Evolutionary conservation across 768 basidiomycete genomes (phyloP), one percentile per base, ranked within the genome.

Genomic region (Mycena alexandri): DNA sequence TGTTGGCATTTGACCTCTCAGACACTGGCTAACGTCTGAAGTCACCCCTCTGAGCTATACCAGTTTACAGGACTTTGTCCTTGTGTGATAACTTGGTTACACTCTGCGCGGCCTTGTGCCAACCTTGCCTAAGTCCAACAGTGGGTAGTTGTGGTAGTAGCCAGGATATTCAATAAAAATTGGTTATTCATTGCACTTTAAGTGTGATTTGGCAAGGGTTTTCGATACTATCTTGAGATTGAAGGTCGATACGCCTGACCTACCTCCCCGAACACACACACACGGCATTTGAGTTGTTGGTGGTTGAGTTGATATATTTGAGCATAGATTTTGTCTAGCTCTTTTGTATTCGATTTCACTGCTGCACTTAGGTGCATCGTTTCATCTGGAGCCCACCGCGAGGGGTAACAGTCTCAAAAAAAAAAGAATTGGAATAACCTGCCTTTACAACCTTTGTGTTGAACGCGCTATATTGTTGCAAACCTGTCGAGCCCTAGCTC

Each of bases 291-390:
- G 50, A 51, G 50, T 51, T 29, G 50, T 51, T 25, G 50, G 24
- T 51, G 10, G 50, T 51, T 25, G 21, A 25, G 29, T 29, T 29
- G 29, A 29, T 29, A 29, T 29, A 29, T 29, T 29, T 29, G 29
- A 29, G 29, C 29, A 6, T 29, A 29, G 29, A 29, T 6, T 29
- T 29, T 6, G 29, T 42, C 17, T 42, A 42, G n/a, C 47, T 48
- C 24, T 51, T 51, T 19, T 51, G 50, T 51, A 51, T 25, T 51
- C 24, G 17, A 51, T 51, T 51, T 51, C 50, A 51, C 50, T 51
- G 29, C 50, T 51, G 50, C 50, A 51, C 50, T 51, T 25, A 25
- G 50, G 50, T 51, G 50, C 50, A 51, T 51, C 24, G 24, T 51
- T 51, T 25, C 44, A 46, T 46, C 44, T 46, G 44, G 44, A 46